Percentiles rank a stretch among this genome's conserved stretches.
Conservation (phyloP, 108 stramenopile genomes). For the Nannochloropsis salina region DNA sequence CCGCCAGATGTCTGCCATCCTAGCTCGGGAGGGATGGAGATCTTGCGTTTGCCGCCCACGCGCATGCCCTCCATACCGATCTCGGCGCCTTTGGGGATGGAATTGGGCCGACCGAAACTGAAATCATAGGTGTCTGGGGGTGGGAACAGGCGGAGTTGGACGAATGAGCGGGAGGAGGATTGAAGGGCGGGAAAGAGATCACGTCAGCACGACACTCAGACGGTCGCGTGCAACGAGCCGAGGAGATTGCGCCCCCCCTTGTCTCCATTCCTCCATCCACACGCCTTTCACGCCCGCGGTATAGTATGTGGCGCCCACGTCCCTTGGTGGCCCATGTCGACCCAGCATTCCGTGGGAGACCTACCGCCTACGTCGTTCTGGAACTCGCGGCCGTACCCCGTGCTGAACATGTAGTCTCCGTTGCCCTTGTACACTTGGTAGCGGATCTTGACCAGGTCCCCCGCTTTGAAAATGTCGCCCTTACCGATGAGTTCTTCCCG, state of each 20-base stretch:
- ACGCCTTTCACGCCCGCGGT: too few species aligned
- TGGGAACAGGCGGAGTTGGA: too few species aligned
- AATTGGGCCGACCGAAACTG: not conserved
- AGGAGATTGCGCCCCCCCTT: too few species aligned
- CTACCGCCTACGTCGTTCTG: not conserved
- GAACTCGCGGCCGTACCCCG: not conserved
- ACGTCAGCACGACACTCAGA: too few species aligned
- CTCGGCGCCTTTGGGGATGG: not conserved
- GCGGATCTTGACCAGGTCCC: not conserved
- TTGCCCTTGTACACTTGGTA: not conserved
- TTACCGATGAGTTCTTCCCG: not conserved
- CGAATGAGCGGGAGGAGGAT: not conserved
- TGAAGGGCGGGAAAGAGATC: not conserved
- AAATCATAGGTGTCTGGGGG: not conserved
- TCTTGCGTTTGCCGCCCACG: constrained; percentile 20
- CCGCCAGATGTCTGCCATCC: not conserved
- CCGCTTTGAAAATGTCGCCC: not conserved
- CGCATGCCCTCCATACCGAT: constrained; percentile 23
- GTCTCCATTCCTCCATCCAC: too few species aligned
- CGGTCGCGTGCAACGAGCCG: too few species aligned
- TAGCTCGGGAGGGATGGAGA: not conserved
- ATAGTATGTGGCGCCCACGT: too few species aligned
- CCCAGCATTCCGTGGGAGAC: too few species aligned
- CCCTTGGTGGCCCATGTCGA: too few species aligned
- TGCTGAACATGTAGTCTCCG: constrained; percentile 14